Percentiles rank a stretch among this genome's conserved stretches.
phyloP scores from a whole-genome alignment of 2,329 filamentous ascomycete species.

The Hymenoscyphus fructigenus region DNA sequence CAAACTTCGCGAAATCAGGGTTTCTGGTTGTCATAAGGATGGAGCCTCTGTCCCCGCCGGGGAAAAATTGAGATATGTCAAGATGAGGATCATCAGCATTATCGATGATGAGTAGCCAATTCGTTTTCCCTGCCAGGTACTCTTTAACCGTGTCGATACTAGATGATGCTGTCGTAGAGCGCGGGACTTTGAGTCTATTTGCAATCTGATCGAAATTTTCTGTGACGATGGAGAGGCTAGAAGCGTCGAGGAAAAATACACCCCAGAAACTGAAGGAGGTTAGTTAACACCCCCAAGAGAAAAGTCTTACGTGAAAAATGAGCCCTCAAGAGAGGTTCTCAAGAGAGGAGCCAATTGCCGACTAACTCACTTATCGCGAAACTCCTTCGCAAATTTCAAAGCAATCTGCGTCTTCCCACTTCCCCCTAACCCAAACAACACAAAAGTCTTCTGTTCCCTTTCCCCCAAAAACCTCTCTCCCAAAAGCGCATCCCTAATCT shows the following conservation, averaged over 20 bases:
- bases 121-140: constrained; percentile 27
- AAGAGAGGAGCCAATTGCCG: too few relatives aligned
- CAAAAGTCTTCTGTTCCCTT: constrained; percentile 18
- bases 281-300: not conserved
- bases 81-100: constrained; percentile 42
- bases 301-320: too few relatives aligned
- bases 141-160: constrained; percentile 16
- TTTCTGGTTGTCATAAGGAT: constrained; percentile 43
- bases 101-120: constrained; percentile 43
- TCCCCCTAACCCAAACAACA: constrained; percentile 35
- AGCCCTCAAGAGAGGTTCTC: too few relatives aligned
- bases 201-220: constrained; percentile 16
- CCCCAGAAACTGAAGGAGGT: constrained; percentile 21
- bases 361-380: constrained; percentile 12
- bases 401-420: constrained; percentile 35
- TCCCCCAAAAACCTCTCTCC: not conserved
- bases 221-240: constrained; percentile 14
- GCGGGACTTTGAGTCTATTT: not conserved
- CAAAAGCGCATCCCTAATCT: constrained; percentile 10
- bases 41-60: constrained; percentile 33
- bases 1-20: constrained; percentile 15
- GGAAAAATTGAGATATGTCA: constrained; percentile 32
- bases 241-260: constrained; percentile 26
- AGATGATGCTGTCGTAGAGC: constrained; percentile 5
- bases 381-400: constrained; percentile 22